Percentiles rank a stretch among this genome's conserved stretches.
phyloP scores from a whole-genome alignment of 371 early-diverging fungal species.

The Fennellomyces sp. region DNA sequence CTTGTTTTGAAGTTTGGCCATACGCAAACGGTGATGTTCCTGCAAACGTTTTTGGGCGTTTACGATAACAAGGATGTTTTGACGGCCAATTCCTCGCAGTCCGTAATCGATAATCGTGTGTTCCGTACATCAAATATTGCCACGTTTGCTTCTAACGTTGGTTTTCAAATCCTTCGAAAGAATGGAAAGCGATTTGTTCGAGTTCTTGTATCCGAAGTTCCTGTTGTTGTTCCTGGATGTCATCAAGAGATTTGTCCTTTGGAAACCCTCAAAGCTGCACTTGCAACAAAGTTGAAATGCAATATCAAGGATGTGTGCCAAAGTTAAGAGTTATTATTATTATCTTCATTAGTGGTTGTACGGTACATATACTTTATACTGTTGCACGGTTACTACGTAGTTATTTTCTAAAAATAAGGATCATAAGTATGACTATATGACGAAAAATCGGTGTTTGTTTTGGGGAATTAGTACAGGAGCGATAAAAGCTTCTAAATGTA shows the following conservation, averaged over 20 bases:
- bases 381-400: too few species aligned
- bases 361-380: too few species aligned
- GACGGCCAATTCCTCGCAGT: conserved; percentile 4
- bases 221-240: conserved; percentile 16
- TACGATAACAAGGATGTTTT: conserved; percentile 12
- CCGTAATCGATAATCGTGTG: conserved; percentile 11
- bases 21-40: conserved; percentile 38
- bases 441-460: too few species aligned
- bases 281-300: not conserved
- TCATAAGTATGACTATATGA: too few species aligned
- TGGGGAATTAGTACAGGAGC: too few species aligned
- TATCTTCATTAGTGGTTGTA: too few species aligned
- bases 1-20: conserved; percentile 37
- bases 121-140: conserved; percentile 15
- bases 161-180: conserved; percentile 9
- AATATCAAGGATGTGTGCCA: not conserved
- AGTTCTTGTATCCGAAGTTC: conserved; percentile 11
- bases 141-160: conserved; percentile 10
- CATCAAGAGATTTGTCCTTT: conserved; percentile 12
- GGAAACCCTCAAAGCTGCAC: not conserved
- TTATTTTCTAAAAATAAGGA: too few species aligned
- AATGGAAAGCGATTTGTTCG: conserved; percentile 6
- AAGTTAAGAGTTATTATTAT: not conserved
- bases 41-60: conserved; percentile 32
- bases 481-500: too few species aligned